Evolutionary conservation across 2,329 filamentous ascomycete genomes (phyloP).

Genomic region (Teratosphaeria zuluensis): DNA sequence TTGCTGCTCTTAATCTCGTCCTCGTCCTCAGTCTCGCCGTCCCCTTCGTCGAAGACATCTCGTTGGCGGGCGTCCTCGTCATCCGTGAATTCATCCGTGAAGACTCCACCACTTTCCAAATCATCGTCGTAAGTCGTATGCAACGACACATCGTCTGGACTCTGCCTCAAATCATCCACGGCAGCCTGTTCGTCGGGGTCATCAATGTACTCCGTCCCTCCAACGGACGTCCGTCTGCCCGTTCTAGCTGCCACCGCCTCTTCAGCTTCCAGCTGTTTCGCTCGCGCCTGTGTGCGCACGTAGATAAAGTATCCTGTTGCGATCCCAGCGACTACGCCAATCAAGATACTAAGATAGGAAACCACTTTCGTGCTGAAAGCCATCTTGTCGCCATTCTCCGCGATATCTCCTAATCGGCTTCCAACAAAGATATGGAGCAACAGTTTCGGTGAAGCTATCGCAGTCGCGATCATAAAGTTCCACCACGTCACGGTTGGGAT

Average conservation of each 20-base stretch:
- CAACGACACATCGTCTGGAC: constrained; percentile 43
- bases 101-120: constrained; percentile 32
- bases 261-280: constrained; percentile 39
- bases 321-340: constrained; percentile 62
- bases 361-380: constrained; percentile 64
- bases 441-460: constrained; percentile 73
- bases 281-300: constrained; percentile 44
- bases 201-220: constrained; percentile 33
- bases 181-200: constrained; percentile 35
- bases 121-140: constrained; percentile 46
- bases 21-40: constrained; percentile 27
- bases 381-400: constrained; percentile 79
- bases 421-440: constrained; percentile 91
- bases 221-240: constrained; percentile 18
- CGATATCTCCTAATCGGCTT: constrained; percentile 67
- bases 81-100: constrained; percentile 33
- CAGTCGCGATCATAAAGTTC: constrained; percentile 72
- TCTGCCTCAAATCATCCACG: constrained; percentile 33
- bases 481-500: constrained; percentile 75
- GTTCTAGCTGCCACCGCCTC: constrained; percentile 26
- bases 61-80: constrained; percentile 34
- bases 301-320: constrained; percentile 81
- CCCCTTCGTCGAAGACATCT: constrained; percentile 36
- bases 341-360: constrained; percentile 71
- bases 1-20: constrained; percentile 8